Evolutionary conservation across 1,139 yeast species (phyloP), one percentile per base, ranked within the genome.

Genomic region (Suhomyces ambrosiae): DNA sequence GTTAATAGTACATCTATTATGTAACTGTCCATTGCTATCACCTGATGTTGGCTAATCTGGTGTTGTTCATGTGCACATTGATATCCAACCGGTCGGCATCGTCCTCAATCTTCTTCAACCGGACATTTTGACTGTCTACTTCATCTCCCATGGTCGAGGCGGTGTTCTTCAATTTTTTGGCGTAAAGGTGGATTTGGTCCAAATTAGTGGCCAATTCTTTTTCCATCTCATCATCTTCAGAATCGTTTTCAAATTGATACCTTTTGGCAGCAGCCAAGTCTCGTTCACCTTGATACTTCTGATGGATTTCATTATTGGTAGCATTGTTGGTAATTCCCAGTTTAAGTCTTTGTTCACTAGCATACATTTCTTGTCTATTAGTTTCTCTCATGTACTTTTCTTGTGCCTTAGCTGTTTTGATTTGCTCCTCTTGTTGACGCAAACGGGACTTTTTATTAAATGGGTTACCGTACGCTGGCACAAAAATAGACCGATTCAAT

Each of bases 381-480:
- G 63, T 53, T 28, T 71, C 77, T 33, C 76, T 59, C 47, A 68
- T 46, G 50, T 70, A 69, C 53, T 79, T 78, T 47, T 83, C 90
- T 52, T 76, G 78, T 23, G 78, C 71, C 50, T 86, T 78, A 34
- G 83, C 79, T n/a, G 73, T 65, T 52, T 84, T 80, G 46, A 89
- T 72, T 41, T 71, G 72, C 40, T 79, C 86, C 60, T 90, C 97
- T 50, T 80, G 81, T 49, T 83, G 87, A 49, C 83, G 80, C 47
- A 82, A 71, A 49, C 94, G 73, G 26, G 88, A 74, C 52, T 86
- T 86, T 34, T 86, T 82, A 52, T 88, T 89, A 68, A 92, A 90
- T 23, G 97, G 97, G 56, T 90, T 90, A 7, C 71, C 69, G 21
- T 85, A 79, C 42, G 88, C 89, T 9, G 95, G 90, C 15, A 89